A percentile compares a stretch with the other conserved stretches of the same genome.
Evolutionary conservation across 1,139 yeast genomes (phyloP).

Genomic region (Suhomyces taliae): DNA sequence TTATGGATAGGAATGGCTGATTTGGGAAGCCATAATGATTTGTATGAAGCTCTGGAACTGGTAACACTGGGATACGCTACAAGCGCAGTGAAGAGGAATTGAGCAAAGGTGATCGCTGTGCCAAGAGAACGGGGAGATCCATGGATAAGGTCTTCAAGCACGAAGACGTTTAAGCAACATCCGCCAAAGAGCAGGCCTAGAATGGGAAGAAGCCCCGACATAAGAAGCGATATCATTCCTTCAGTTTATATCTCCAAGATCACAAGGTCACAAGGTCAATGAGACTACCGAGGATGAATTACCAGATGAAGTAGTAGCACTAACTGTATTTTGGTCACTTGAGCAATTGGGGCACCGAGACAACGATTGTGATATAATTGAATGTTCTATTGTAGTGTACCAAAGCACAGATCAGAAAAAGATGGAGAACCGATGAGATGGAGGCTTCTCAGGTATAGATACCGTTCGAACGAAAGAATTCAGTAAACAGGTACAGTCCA

Average conservation of each 20-base stretch:
- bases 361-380: too few species aligned
- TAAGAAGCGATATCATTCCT: not conserved
- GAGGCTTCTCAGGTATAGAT: too few species aligned
- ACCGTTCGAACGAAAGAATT: too few species aligned
- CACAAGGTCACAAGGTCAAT: not conserved
- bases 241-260: too few species aligned
- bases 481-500: too few species aligned
- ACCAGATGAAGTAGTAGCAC: too few species aligned
- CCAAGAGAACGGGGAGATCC: conserved; percentile 27
- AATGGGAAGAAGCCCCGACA: conserved; percentile 3
- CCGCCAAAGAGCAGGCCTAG: conserved; percentile 61
- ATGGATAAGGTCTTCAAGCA: conserved; percentile 50
- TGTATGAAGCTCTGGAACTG: conserved; percentile 21
- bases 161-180: conserved; percentile 68
- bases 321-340: too few species aligned
- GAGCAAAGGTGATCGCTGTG: conserved; percentile 57
- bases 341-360: too few species aligned
- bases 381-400: too few species aligned
- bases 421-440: too few species aligned
- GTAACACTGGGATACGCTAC: conserved; percentile 37
- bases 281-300: not conserved
- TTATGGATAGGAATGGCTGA: conserved; percentile 49
- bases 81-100: conserved; percentile 54
- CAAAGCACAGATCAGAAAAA: too few species aligned
- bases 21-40: conserved; percentile 26